phyloP scores from a whole-genome alignment of 306 rosid genomes.

The Cucumis cinereus region DNA sequence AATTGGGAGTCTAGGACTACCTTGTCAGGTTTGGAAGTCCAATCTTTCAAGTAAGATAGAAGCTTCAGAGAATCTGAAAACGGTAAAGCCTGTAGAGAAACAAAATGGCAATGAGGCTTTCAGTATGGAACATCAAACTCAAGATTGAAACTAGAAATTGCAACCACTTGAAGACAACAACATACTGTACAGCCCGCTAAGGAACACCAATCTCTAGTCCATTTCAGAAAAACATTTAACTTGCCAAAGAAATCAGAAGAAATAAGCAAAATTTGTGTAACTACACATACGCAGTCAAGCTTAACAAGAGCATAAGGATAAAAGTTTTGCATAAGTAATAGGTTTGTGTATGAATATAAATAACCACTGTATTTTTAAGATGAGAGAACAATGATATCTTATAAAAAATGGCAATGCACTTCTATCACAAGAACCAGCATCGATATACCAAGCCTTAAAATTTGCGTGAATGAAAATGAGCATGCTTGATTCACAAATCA shows the following conservation, averaged over 20 bases:
- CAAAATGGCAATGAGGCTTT: neutral
- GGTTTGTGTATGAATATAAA: neutral
- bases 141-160: neutral
- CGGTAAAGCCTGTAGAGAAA: slow-evolving; percentile 62
- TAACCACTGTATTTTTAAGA: neutral
- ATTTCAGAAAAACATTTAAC: neutral
- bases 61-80: slow-evolving; percentile 85
- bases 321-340: neutral
- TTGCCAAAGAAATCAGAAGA: neutral
- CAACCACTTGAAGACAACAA: neutral
- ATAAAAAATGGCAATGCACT: neutral
- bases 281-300: neutral
- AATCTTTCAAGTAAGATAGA: slow-evolving; percentile 66
- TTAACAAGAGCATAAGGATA: neutral
- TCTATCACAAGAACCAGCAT: neutral
- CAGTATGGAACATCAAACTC: neutral
- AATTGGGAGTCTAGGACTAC: slow-evolving; percentile 14
- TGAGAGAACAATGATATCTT: neutral
- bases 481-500: neutral
- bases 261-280: neutral
- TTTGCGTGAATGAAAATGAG: neutral
- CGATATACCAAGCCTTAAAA: neutral
- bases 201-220: neutral
- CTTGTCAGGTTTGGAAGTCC: slow-evolving; percentile 81
- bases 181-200: neutral